These are phyloP conservation scores for Cystoisospora suis DNA, from an alignment of 169 alveolate genomes.

Conservation along the genomic window DNA sequence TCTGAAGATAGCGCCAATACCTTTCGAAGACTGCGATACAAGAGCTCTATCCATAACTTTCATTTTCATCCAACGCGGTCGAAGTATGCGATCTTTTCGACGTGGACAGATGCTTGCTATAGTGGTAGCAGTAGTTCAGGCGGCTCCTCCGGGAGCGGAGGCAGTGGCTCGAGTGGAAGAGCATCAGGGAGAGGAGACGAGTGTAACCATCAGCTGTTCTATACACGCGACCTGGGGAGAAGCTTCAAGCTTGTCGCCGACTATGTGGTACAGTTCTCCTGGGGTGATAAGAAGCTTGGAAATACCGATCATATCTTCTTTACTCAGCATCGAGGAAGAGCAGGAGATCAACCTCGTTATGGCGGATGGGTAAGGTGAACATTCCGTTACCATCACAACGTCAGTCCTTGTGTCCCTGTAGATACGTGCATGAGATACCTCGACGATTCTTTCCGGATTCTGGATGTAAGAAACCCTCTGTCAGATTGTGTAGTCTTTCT, in stretches of 20 bases:
- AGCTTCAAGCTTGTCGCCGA: conserved; percentile 78
- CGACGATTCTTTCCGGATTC: no score
- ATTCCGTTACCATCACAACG: no score
- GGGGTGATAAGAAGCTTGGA: conserved; percentile 84
- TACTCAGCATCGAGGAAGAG: conserved; percentile 73
- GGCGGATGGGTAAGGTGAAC: conserved; percentile 65
- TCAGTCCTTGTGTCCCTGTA: no score
- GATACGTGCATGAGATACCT: no score
- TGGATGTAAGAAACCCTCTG: no score
- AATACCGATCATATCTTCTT: conserved; percentile 75
- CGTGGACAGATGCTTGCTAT: conserved; percentile 77
- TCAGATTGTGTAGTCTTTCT: no score
- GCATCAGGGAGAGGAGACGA: no score
- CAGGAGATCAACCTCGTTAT: conserved; percentile 72
- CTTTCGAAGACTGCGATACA: conserved; percentile 62
- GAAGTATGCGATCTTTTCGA: conserved; percentile 69
- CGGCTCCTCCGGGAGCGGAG: conserved; percentile 39
- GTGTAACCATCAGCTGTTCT: conserved; percentile 86
- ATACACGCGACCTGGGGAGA: conserved; percentile 87
- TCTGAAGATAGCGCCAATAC: conserved; percentile 70
- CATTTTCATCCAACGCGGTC: conserved; percentile 76
- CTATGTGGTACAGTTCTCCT: conserved; percentile 91
- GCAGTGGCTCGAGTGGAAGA: no score
- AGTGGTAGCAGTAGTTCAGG: not conserved
- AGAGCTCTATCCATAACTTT: conserved; percentile 69